These are phyloP conservation scores for Umbilicus rupestris DNA, from an alignment of 164 flowering plant genomes.

Conservation along the genomic window DNA sequence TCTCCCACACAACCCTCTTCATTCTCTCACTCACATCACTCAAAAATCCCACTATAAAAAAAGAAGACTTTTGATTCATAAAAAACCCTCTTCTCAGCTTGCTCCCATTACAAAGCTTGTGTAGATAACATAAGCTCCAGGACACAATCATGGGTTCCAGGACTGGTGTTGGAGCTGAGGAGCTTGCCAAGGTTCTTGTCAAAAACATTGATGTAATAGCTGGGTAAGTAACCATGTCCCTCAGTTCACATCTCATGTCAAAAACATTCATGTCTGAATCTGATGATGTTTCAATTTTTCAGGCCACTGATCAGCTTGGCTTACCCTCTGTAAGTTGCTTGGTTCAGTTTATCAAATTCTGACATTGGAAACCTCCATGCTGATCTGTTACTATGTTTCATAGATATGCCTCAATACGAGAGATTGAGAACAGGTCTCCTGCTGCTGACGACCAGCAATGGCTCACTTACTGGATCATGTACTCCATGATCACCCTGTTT, in stretches of 20 bases:
- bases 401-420: conserved; percentile 83
- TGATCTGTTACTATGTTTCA: conserved; percentile 6
- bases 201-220: conserved; percentile 79
- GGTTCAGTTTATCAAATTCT: neutral
- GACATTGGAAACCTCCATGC: no score
- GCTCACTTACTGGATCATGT: conserved; percentile 83
- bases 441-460: conserved; percentile 77
- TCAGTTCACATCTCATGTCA: neutral
- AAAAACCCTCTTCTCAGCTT: neutral
- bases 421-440: conserved; percentile 69
- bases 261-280: no score
- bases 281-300: conserved; percentile 23
- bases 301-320: conserved; percentile 80
- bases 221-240: conserved; percentile 30
- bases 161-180: conserved; percentile 27
- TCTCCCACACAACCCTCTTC: neutral
- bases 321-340: conserved; percentile 73
- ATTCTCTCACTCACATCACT: neutral
- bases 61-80: no score
- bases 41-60: neutral
- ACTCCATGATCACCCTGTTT: conserved; percentile 72
- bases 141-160: neutral
- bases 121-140: no score
- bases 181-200: conserved; percentile 48
- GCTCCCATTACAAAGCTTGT: neutral